Percentiles rank a stretch among this genome's conserved stretches.
Conservation (phyloP, 768 basidiomycete species). For the Mycena olivaceomarginata region DNA sequence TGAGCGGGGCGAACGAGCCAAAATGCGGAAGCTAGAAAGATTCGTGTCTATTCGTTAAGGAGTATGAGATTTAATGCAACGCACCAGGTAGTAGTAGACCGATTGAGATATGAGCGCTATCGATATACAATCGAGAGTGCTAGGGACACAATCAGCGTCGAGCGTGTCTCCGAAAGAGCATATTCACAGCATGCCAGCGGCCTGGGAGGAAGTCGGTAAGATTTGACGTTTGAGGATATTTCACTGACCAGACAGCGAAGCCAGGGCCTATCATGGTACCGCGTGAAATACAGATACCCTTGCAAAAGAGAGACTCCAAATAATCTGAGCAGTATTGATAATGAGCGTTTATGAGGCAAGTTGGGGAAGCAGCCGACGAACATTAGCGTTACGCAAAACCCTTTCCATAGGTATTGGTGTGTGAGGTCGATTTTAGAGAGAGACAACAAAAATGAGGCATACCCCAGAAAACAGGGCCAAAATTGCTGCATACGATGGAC, state of each 20-base stretch:
- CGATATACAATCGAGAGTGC: conserved; percentile 59
- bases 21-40: conserved; percentile 58
- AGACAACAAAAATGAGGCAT: neutral
- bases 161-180: neutral
- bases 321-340: conserved; percentile 7
- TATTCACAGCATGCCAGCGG: conserved; percentile 23
- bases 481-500: conserved; percentile 1
- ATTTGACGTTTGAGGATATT: neutral
- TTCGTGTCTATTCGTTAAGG: neutral
- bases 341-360: neutral
- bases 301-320: conserved; percentile 30
- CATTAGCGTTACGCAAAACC: neutral
- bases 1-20: conserved; percentile 60
- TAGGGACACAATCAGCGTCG: conserved; percentile 20
- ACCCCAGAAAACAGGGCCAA: neutral
- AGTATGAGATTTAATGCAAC: neutral
- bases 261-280: conserved; percentile 30
- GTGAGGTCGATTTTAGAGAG: neutral
- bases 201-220: neutral
- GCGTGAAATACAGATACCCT: conserved; percentile 35
- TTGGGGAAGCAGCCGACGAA: neutral
- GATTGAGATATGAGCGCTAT: conserved; percentile 64
- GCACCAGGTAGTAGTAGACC: conserved; percentile 62
- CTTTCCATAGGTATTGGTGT: neutral
- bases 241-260: conserved; percentile 1